Conservation (phyloP, 352 stramenopile genomes). For the Globisporangium spiculum region DNA sequence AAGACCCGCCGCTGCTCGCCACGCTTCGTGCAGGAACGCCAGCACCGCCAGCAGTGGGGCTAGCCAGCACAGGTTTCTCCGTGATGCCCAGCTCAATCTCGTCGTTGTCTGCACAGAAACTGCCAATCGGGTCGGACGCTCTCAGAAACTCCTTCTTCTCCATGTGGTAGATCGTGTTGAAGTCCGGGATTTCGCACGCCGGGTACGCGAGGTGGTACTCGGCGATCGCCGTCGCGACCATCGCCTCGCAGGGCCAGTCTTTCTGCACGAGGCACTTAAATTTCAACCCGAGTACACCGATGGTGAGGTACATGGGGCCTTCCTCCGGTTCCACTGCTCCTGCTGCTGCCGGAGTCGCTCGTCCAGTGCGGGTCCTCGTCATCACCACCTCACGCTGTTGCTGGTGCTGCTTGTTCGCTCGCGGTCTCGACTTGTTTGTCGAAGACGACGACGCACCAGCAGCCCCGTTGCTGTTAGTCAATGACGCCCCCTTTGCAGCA, state of each 20-base stretch:
- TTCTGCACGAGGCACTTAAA: conserved; percentile 56
- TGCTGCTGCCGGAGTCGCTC: conserved; percentile 3
- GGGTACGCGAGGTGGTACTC: conserved; percentile 60
- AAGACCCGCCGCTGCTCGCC: conserved; percentile 27
- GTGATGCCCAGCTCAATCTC: conserved; percentile 65
- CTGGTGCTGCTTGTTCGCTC: conserved; percentile 9
- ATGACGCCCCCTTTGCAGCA: not conserved
- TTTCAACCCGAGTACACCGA: conserved; percentile 47
- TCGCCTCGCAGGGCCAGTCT: conserved; percentile 64
- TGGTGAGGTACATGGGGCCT: conserved; percentile 41
- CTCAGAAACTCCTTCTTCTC: conserved; percentile 53
- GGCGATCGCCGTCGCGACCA: conserved; percentile 60
- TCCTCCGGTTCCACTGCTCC: conserved; percentile 1
- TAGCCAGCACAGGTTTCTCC: conserved; percentile 21
- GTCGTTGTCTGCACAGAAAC: conserved; percentile 51
- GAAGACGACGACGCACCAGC: not conserved
- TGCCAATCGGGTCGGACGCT: conserved; percentile 42
- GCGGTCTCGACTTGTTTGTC: conserved; percentile 10
- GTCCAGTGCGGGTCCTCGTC: conserved; percentile 24
- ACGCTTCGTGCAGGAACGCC: conserved; percentile 15
- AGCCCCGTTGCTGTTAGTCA: not conserved
- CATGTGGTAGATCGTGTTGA: conserved; percentile 69
- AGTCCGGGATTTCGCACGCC: conserved; percentile 67
- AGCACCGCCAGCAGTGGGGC: not conserved
- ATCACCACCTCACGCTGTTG: conserved; percentile 20